Base-by-base conservation (phyloP, 2,329 filamentous ascomycete species). In the Neonectria sp. region DNA sequence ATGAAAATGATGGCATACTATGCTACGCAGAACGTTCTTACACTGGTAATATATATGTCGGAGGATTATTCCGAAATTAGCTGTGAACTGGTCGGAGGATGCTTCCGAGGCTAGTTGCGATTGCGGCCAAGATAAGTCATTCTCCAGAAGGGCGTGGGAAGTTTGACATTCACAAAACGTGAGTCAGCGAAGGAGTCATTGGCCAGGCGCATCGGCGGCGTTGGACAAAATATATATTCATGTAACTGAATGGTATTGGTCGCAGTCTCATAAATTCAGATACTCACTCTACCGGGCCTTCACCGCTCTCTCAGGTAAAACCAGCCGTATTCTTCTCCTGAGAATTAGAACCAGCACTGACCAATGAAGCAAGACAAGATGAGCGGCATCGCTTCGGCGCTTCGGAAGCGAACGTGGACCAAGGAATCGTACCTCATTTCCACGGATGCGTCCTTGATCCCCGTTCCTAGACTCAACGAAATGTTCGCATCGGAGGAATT, bases 401-500 rank as follows among this genome's bases (percentile, higher is more conserved):
- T 65, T 40, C 57, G 63, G 31, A 48, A 37, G 6, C 52, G 63
- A 51, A 37, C 57, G 2, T 65, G 63, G 63, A 52, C 29, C 12
- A 58, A 52, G 45, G 63, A 37, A 21, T 61, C 58, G 33, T 24
- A 57, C 46, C 52, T 61, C 48, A 58, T 65, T 27, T 68, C 68
- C 13, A 65, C 61, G 1, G 62, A 68, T 13, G 57, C 55, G 9
- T 46, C 48, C n/a, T 46, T 65, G 9, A 55, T 68, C 45, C 62
- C 68, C 1, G 45, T 64, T 3, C 33, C 48, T 24, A 82, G 82
- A 12, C 78, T 91, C 60, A 86, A 86, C 63, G 77, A 78, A 3
- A 86, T 85, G 3, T 85, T 89, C 67, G 82, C 70, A 4, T 84
- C 84, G 0, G 85, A 88, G 9, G 74, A 84, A 45, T 76, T 90